phyloP scores from a whole-genome alignment of 768 basidiomycete species.

The Tylopilus intermedius region DNA sequence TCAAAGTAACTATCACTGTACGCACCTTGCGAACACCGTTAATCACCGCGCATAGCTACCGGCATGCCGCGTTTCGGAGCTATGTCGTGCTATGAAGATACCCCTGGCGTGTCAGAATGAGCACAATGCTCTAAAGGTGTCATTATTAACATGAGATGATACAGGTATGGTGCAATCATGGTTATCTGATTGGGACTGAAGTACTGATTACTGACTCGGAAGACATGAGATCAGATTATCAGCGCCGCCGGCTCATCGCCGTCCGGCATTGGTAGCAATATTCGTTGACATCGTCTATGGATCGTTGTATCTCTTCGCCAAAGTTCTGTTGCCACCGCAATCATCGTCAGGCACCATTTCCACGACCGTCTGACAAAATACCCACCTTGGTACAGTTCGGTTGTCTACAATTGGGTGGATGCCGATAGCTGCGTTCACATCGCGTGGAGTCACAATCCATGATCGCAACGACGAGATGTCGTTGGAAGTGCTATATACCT shows the following conservation, averaged over 20 bases:
- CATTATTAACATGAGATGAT: constrained; percentile 22
- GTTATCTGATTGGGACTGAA: constrained; percentile 5
- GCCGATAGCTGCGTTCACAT: constrained; percentile 62
- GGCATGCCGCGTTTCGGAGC: background rate
- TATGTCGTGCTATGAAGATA: background rate
- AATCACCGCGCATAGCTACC: background rate
- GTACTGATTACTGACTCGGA: background rate
- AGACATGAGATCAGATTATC: constrained; percentile 8
- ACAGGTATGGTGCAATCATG: constrained; percentile 28
- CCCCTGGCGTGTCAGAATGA: constrained; percentile 5
- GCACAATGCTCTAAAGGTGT: constrained; percentile 5
- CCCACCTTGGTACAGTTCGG: constrained; percentile 56
- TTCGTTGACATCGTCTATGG: constrained; percentile 67
- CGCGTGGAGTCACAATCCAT: constrained; percentile 63
- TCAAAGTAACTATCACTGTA: background rate
- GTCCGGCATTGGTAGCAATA: constrained; percentile 67
- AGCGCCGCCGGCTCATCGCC: constrained; percentile 39
- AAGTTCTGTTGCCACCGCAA: constrained; percentile 44
- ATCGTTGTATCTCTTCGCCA: constrained; percentile 62
- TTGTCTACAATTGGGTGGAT: constrained; percentile 52
- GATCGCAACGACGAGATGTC: constrained; percentile 68
- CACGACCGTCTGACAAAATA: constrained; percentile 10
- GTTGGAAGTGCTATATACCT: constrained; percentile 69
- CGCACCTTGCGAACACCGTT: background rate
- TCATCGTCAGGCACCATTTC: constrained; percentile 9